These are phyloP conservation scores for Metschnikowia kofuensis DNA, from an alignment of 805 yeast genomes.

Conservation along the genomic window DNA sequence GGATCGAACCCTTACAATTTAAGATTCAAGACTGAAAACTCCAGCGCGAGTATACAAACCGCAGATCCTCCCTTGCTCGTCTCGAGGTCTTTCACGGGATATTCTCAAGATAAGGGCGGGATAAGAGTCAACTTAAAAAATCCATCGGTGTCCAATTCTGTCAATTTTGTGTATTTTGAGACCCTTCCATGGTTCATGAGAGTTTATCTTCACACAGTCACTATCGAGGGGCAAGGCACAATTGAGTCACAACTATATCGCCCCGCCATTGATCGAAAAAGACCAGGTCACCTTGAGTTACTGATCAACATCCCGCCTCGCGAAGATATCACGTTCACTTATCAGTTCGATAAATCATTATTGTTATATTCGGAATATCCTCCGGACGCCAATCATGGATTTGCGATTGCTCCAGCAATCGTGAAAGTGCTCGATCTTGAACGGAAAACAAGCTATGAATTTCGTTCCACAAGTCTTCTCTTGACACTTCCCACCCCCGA, in stretches of 20 bases:
- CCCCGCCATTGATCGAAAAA: slow-evolving; percentile 76
- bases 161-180: slow-evolving; percentile 66
- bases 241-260: slow-evolving; percentile 57
- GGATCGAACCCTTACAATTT: slow-evolving; percentile 33
- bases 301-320: slow-evolving; percentile 61
- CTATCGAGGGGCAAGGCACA: slow-evolving; percentile 25
- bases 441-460: slow-evolving; percentile 37
- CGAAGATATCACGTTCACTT: slow-evolving; percentile 58
- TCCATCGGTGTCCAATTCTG: slow-evolving; percentile 45
- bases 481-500: slow-evolving; percentile 93
- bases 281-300: slow-evolving; percentile 83
- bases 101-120: slow-evolving; percentile 89
- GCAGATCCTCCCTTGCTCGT: slow-evolving; percentile 62
- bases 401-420: slow-evolving; percentile 89
- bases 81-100: slow-evolving; percentile 86
- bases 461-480: slow-evolving; percentile 83
- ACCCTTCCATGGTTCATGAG: slow-evolving; percentile 92
- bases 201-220: slow-evolving; percentile 69
- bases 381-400: slow-evolving; percentile 99
- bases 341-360: slow-evolving; percentile 84
- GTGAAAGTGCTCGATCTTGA: slow-evolving; percentile 48
- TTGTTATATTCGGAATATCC: slow-evolving; percentile 88
- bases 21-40: slow-evolving; percentile 42
- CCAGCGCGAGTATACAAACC: slow-evolving; percentile 33
- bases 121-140: slow-evolving; percentile 76